phyloP scores from a whole-genome alignment of 1,139 yeast species.

The Diutina ranongensis region DNA sequence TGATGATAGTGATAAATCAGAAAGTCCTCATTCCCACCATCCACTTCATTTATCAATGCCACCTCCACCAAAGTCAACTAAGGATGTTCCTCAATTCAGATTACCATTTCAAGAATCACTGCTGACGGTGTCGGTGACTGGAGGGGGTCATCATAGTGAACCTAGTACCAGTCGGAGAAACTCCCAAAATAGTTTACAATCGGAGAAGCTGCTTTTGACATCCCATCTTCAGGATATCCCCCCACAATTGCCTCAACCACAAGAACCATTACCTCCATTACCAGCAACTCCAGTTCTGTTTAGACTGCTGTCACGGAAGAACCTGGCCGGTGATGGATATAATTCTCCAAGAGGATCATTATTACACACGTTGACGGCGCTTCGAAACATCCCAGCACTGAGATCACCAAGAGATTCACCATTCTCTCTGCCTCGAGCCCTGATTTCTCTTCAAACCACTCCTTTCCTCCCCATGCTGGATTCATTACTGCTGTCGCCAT shows the following conservation, averaged over 20 bases:
- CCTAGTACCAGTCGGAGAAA: background rate
- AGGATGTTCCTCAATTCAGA: conserved; percentile 39
- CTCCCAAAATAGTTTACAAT: background rate
- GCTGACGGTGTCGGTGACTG: conserved; percentile 7
- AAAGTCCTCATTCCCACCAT: background rate
- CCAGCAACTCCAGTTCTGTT: conserved; percentile 27
- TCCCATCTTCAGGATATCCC: conserved; percentile 37
- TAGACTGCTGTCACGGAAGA: conserved; percentile 24
- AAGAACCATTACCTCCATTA: conserved; percentile 36
- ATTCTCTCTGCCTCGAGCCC: conserved; percentile 27
- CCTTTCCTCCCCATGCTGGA: background rate
- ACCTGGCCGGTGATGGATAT: conserved; percentile 18
- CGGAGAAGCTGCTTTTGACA: conserved; percentile 12
- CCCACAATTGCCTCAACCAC: conserved; percentile 43
- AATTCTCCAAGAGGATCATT: conserved; percentile 34
- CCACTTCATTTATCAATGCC: conserved; percentile 16
- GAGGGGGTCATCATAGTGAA: background rate
- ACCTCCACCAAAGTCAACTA: conserved; percentile 9
- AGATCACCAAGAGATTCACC: conserved; percentile 33
- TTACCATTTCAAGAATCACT: conserved; percentile 48
- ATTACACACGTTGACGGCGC: conserved; percentile 30
- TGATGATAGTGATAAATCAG: background rate
- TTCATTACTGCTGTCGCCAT: background rate
- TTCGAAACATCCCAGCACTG: conserved; percentile 27
- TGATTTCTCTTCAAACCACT: background rate